phyloP scores from a whole-genome alignment of 495 filamentous ascomycete genomes.

The Penicillium waksmanii region DNA sequence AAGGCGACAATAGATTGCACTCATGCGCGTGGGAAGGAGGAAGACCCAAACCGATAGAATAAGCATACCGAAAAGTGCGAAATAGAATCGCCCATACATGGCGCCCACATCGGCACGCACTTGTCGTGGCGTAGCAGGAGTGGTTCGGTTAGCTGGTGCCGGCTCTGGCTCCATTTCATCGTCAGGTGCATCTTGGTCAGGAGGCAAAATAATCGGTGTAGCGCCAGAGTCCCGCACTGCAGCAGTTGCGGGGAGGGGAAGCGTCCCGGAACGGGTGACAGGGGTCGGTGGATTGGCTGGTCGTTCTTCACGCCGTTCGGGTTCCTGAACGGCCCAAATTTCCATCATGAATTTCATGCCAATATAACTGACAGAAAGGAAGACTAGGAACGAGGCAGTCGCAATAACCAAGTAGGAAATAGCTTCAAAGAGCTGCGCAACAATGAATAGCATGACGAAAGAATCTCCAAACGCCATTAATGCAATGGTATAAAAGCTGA shows the following conservation, averaged over 20 bases:
- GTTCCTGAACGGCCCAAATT: conserved; percentile 84
- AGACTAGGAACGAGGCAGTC: conserved; percentile 69
- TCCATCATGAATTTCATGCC: conserved; percentile 86
- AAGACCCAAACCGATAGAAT: conserved; percentile 76
- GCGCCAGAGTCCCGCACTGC: conserved; percentile 49
- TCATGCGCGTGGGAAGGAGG: conserved; percentile 71
- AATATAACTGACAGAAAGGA: conserved; percentile 71
- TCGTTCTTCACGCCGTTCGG: conserved; percentile 68
- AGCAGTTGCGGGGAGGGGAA: conserved; percentile 69
- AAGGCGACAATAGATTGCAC: conserved; percentile 69
- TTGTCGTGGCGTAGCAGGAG: conserved; percentile 39
- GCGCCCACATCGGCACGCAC: conserved; percentile 64
- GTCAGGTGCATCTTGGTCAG: conserved; percentile 73
- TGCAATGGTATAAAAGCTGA: conserved; percentile 86
- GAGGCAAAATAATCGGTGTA: conserved; percentile 76
- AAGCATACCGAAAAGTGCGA: conserved; percentile 68
- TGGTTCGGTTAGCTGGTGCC: conserved; percentile 29
- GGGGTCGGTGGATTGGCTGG: conserved; percentile 31
- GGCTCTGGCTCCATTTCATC: conserved; percentile 36
- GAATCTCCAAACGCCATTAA: conserved; percentile 89
- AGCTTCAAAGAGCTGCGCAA: conserved; percentile 63
- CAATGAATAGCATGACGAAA: conserved; percentile 65
- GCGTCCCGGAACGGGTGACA: conserved; percentile 41
- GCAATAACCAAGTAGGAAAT: conserved; percentile 71
- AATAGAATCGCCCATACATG: conserved; percentile 79